A percentile compares a stretch with the other conserved stretches of the same genome.
Conservation (phyloP, 75 land plant species). For the Sequoia sempervirens region DNA sequence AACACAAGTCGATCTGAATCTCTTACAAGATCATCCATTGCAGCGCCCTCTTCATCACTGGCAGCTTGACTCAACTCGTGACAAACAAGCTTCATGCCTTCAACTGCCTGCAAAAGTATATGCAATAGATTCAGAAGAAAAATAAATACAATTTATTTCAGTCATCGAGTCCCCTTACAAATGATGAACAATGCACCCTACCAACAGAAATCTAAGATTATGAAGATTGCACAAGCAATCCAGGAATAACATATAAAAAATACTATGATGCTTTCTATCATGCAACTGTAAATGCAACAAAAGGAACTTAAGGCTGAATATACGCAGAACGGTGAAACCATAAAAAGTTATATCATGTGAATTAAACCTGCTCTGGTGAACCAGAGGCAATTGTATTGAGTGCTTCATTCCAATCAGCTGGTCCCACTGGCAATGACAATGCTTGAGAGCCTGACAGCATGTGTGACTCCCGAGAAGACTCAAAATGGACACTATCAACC, state of each 20-base stretch:
- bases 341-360: neutral
- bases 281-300: neutral
- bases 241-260: neutral
- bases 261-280: neutral
- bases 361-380: slow-evolving; percentile 80
- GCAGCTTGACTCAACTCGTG: slow-evolving; percentile 87
- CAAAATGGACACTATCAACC: slow-evolving; percentile 56
- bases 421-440: slow-evolving; percentile 36
- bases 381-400: slow-evolving; percentile 83
- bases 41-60: slow-evolving; percentile 68
- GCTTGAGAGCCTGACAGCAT: slow-evolving; percentile 22
- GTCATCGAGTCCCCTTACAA: neutral
- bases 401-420: slow-evolving; percentile 97
- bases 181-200: neutral
- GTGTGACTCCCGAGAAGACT: slow-evolving; percentile 35
- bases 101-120: slow-evolving; percentile 72
- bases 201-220: neutral
- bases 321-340: neutral
- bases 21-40: slow-evolving; percentile 72
- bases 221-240: neutral
- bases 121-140: slow-evolving; percentile 12
- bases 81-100: slow-evolving; percentile 97
- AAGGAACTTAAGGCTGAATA: neutral
- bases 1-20: slow-evolving; percentile 94
- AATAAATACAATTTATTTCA: neutral